Evolutionary conservation across 2,329 filamentous ascomycete genomes (phyloP), one percentile per base, ranked within the genome.

Genomic region (Hypoxylon sp.): DNA sequence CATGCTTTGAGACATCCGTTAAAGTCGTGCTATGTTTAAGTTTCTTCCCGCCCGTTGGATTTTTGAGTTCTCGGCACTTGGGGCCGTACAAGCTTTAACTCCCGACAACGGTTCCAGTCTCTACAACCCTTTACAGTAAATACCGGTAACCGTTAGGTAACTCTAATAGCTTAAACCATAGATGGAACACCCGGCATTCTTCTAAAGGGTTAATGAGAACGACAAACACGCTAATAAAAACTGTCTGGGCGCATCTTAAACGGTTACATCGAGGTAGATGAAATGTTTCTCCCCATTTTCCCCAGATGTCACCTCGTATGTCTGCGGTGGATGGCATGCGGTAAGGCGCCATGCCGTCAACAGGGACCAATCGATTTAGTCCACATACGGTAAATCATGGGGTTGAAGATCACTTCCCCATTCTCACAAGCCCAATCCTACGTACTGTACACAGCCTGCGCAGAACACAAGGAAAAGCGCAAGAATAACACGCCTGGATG

Each of bases 401-500:
- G 54, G 31, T 49, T 58, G 68, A 68, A 37, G 68, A 71, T 71
- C 68, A 35, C 51, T 71, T 68, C 68, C 68, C n/a, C 13, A 66
- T 68, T 71, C 46, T 22, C 44, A 2, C 33, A 48, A 59, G 51
- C 20, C 11, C 42, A 17, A 60, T 70, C 58, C 61, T 60, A 65
- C 61, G 37, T 40, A 50, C 51, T 49, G 31, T n/a, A 20, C 51
- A 17, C 14, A n/a, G 40, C 35, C 25, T 27, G 3, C 25, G 25
- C 25, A 3, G 5, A 4, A 27, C 25, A 27, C 25, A 27, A 27
- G 25, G 25, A 27, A 27, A n/a, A 40, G 27, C 40, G 54, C 50
- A 56, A 59, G 55, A 59, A 59, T 62, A 62, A 50, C 44, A 51
- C 8, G 17, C 44, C 35, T 46, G 44, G 14, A 22, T 31, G 46